These are phyloP conservation scores for Astraeus odoratus DNA, from an alignment of 768 basidiomycete species.

Conservation along the genomic window DNA sequence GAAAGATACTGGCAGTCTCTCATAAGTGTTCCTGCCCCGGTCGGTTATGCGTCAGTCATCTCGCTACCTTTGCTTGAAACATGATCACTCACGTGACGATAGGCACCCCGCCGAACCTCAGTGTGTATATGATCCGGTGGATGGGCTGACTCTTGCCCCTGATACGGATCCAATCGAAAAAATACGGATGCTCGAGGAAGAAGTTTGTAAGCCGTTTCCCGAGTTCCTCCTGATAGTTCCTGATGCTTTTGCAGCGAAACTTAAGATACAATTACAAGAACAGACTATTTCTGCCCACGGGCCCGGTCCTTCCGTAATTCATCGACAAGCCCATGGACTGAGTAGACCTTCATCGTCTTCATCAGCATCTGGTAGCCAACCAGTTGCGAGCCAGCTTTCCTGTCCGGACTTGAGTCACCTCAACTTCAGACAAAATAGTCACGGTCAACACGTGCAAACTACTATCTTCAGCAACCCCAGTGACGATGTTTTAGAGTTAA, in stretches of 20 bases:
- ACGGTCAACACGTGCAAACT: constrained; percentile 45
- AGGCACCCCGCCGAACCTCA: constrained; percentile 84
- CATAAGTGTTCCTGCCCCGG: constrained; percentile 78
- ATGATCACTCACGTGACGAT: constrained; percentile 9
- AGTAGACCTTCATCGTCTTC: constrained; percentile 18
- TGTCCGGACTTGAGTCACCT: too few relatives aligned
- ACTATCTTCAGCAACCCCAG: constrained; percentile 32
- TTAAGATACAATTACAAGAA: constrained; percentile 58
- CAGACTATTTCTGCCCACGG: constrained; percentile 39
- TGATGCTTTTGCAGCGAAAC: constrained; percentile 39
- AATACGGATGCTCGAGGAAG: constrained; percentile 68
- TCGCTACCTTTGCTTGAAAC: neutral
- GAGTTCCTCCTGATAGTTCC: constrained; percentile 2
- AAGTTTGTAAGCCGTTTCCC: constrained; percentile 50
- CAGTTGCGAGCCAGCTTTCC: too few relatives aligned
- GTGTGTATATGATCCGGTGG: constrained; percentile 82
- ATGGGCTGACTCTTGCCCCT: constrained; percentile 69
- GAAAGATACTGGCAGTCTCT: constrained; percentile 73
- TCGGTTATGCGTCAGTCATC: constrained; percentile 67
- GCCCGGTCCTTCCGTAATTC: constrained; percentile 14
- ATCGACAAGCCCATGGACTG: constrained; percentile 12
- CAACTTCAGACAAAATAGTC: constrained; percentile 35
- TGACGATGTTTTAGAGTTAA: constrained; percentile 56
- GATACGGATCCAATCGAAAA: constrained; percentile 76
- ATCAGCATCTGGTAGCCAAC: constrained; percentile 12